Evolutionary conservation across 257 asterid species (phyloP).

Genomic region (Cordia subcordata): DNA sequence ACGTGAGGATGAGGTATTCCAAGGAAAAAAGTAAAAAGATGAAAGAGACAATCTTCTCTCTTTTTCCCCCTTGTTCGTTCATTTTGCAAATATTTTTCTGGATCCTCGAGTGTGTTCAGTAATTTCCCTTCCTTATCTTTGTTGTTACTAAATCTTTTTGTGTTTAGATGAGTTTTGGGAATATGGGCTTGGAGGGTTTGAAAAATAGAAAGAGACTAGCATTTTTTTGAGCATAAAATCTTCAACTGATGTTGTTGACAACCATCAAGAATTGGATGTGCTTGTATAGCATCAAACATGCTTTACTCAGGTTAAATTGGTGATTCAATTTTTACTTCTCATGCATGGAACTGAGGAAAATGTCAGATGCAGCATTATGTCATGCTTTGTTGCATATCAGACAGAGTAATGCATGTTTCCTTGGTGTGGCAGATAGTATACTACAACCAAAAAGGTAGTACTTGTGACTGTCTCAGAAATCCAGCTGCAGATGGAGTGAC

Average conservation of each 20-base stretch:
- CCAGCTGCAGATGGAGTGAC: neutral
- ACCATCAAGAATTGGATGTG: neutral
- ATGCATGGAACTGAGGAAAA: neutral
- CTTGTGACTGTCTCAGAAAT: no score
- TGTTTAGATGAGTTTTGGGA: no score
- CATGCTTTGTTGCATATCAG: neutral
- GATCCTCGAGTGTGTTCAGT: no score
- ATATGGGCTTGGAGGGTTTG: no score
- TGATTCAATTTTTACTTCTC: neutral
- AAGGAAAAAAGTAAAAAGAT: neutral
- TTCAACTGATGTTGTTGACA: neutral
- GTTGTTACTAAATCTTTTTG: no score
- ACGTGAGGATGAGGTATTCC: constrained; percentile 55
- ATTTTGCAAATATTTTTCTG: no score
- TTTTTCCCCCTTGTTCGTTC: no score
- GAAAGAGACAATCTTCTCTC: neutral
- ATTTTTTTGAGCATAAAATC: no score
- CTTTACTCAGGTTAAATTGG: neutral
- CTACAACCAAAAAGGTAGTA: neutral
- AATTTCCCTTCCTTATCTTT: no score
- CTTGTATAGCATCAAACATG: no score
- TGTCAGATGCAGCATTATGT: neutral
- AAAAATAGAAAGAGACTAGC: no score
- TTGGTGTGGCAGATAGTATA: neutral
- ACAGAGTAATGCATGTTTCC: no score